These are phyloP conservation scores for Hymenochaete sp. DNA, from an alignment of 1,284 basidiomycete genomes.

Conservation along the genomic window DNA sequence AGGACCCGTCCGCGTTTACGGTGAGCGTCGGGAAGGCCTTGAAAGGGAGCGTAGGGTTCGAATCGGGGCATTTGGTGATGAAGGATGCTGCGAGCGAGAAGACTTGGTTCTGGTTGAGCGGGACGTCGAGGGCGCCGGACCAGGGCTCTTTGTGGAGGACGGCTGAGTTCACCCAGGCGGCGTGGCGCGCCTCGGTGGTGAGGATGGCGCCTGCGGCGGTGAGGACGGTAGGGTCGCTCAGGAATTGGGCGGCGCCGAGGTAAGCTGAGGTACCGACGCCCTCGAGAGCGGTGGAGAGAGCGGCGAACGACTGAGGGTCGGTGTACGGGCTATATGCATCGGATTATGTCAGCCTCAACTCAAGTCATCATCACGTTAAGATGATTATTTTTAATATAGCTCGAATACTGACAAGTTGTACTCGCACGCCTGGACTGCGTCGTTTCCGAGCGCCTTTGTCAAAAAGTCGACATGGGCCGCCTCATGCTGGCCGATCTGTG, in stretches of 20 bases:
- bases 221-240: constrained; percentile 22
- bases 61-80: constrained; percentile 30
- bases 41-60: constrained; percentile 32
- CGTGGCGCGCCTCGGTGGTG: constrained; percentile 38
- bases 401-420: constrained; percentile 28
- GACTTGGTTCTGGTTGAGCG: constrained; percentile 27
- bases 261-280: constrained; percentile 36
- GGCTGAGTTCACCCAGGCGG: constrained; percentile 43
- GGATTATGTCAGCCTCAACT: constrained; percentile 23
- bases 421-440: constrained; percentile 33
- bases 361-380: background rate
- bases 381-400: background rate
- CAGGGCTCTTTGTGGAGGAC: constrained; percentile 41
- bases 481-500: constrained; percentile 18
- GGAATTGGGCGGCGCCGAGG: constrained; percentile 30
- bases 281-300: constrained; percentile 34
- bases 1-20: constrained; percentile 18
- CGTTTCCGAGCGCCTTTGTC: constrained; percentile 34
- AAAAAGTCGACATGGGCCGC: constrained; percentile 40
- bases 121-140: constrained; percentile 43
- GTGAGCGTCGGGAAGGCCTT: constrained; percentile 32
- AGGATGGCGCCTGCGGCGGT: constrained; percentile 37
- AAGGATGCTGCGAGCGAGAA: constrained; percentile 25
- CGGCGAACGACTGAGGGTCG: constrained; percentile 29
- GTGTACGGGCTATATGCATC: constrained; percentile 21